Evolutionary conservation across 768 basidiomycete species (phyloP), one percentile per base, ranked within the genome.

Genomic region (Rhodosporidiobolus odoratus): DNA sequence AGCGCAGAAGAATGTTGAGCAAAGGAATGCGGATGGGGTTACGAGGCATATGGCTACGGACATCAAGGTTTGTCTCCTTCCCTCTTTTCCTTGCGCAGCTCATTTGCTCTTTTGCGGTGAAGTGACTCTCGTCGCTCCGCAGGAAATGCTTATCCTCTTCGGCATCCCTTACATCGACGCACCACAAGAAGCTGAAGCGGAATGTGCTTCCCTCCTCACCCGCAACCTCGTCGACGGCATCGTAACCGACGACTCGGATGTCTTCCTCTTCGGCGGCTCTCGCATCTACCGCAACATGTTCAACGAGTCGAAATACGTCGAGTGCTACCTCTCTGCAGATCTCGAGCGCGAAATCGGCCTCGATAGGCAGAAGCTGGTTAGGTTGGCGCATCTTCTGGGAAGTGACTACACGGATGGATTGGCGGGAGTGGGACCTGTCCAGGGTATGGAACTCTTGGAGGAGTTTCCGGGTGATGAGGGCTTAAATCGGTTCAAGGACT

Each of bases 231-330:
- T 96, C 45, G 93, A 99, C 73, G 96, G 96, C 0, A 89, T 99
- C 64, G 98, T 99, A 79, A 99, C 96, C 0, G 96, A 99, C 79
- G 96, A 99, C 80, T 96, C 92, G 8, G 96, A 99, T 77, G 93
- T 98, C 58, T 99, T 99, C 81, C 87, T 99, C 58, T 99, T 99
- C 75, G 96, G 96, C 40, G 95, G 92, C 32, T 81, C 85, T 74
- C 88, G 92, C n/a, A 91, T 98, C 27, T 96, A 90, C 84, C 96
- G 95, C 81, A 98, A 99, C 79, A 95, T 99, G 90, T 99, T 99
- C 83, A 97, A 98, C 79, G 95, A 98, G 80, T 90, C 91, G 58
- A 97, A 98, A 83, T 97, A 93, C 6, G 96, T 97, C 64, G 96
- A 99, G 80, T 93, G 92, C 78, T 99, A 96, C 83, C 82, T 96